These are phyloP conservation scores for Orbilia blumenaviensis DNA, from an alignment of 2,329 filamentous ascomycete genomes.

Conservation along the genomic window DNA sequence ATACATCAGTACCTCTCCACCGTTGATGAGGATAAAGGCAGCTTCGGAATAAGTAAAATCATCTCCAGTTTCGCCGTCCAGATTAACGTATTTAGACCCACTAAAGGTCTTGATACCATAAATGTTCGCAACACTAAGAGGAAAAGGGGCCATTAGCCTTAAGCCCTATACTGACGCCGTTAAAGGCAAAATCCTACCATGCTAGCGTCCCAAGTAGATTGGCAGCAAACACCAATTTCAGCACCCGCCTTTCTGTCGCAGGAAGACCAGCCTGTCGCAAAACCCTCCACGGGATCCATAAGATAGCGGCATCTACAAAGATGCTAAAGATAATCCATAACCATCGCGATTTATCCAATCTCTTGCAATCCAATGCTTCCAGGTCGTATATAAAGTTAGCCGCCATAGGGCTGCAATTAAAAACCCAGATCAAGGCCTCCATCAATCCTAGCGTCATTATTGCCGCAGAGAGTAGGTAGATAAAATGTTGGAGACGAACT, in stretches of 20 bases:
- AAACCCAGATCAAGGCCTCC: constrained; percentile 44
- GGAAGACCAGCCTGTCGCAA: constrained; percentile 33
- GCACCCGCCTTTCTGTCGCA: constrained; percentile 31
- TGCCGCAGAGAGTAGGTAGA: constrained; percentile 30
- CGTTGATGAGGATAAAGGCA: constrained; percentile 49
- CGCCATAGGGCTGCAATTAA: constrained; percentile 33
- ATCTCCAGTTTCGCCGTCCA: constrained; percentile 18
- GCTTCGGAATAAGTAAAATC: constrained; percentile 50
- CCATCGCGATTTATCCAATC: constrained; percentile 45
- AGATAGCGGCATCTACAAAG: constrained; percentile 23
- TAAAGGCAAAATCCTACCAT: constrained; percentile 21
- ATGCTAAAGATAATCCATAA: constrained; percentile 40
- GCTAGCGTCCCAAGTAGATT: constrained; percentile 45
- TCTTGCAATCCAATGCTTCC: constrained; percentile 26
- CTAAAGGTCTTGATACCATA: constrained; percentile 41
- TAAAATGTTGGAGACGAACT: constrained; percentile 43
- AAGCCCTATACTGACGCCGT: neutral
- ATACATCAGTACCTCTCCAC: constrained; percentile 50
- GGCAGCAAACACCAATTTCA: constrained; percentile 43
- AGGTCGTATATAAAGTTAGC: constrained; percentile 44
- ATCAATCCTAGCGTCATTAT: constrained; percentile 46
- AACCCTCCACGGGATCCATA: constrained; percentile 47
- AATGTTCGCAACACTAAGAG: constrained; percentile 35
- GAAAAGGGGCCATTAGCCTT: neutral
- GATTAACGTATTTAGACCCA: constrained; percentile 1